Base-by-base conservation (phyloP, 2,329 filamentous ascomycete species). In the Fusarium zealandicum region DNA sequence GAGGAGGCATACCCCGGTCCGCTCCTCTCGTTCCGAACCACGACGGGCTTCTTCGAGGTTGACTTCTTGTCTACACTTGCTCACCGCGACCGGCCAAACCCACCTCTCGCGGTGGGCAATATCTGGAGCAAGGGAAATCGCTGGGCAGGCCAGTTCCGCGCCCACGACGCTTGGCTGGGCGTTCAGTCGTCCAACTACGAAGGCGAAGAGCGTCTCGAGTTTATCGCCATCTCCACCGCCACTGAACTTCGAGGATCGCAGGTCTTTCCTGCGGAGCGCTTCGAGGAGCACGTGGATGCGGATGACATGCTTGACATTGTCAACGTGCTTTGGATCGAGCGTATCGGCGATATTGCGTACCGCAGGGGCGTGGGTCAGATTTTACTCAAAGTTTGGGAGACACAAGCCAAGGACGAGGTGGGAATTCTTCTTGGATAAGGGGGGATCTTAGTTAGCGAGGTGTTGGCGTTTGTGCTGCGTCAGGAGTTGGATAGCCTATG, bases 251-350 rank as follows among this genome's bases (percentile, higher is more conserved):
- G 70, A n/a, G 74, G 73, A 3, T 76, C 75, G 5, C 71, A 75
- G 36, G 70, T 76, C 2, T 76, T 77, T 32, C 72, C 73, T 12
- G 55, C 68, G 16, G 76, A 76, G 12, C 68, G 69, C 14, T 78
- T 77, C 48, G 70, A 72, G 33, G 76, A 77, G 52, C 69, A 75
- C 42, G 73, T 73, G 67, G 75, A 77, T 51, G 65, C 67, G 2
- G 75, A 80, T 46, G 75, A 76, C 27, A 69, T 72, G 27, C 66
- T 81, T 22, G 76, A 80, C 51, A 75, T 79, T 63, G 73, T 79
- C 14, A 79, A 79, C 22, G 77, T 79, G 32, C 58, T 79, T 27
- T 79, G 77, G 77, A 72, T 79, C 14, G 77, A 79, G 68, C 67
- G 76, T 18, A 77, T 79, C 16, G 75, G 75, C 9, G 76, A 71